Conservation (phyloP, 108 stramenopile species). For the Cyclotella choctawhatcheeana region DNA sequence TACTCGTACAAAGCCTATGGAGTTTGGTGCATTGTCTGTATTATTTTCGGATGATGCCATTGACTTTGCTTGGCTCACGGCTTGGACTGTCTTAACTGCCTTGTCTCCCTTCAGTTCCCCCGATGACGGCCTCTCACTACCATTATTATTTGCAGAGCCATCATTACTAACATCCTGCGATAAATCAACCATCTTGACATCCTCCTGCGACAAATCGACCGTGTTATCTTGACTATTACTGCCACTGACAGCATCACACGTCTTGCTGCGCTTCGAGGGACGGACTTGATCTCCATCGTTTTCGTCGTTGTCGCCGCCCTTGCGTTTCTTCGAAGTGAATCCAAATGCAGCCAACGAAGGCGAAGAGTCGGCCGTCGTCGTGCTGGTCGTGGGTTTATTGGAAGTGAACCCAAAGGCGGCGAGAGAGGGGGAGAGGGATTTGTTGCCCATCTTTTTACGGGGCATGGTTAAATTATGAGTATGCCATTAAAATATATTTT, state of each 20-base stretch:
- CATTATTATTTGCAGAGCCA: too few relatives aligned
- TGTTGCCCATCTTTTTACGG: background rate
- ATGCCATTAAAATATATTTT: too few relatives aligned
- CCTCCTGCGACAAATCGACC: slow-evolving; percentile 8
- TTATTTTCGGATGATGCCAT: too few relatives aligned
- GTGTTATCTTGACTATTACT: background rate
- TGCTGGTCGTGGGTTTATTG: background rate
- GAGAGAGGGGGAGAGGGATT: slow-evolving; percentile 11
- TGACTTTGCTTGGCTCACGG: too few relatives aligned
- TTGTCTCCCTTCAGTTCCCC: too few relatives aligned
- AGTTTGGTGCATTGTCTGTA: too few relatives aligned
- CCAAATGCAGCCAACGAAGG: background rate
- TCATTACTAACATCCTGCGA: background rate
- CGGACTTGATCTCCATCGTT: too few relatives aligned
- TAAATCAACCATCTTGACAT: background rate
- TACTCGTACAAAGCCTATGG: slow-evolving; percentile 25
- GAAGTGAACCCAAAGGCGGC: slow-evolving; percentile 4
- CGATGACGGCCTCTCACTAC: too few relatives aligned
- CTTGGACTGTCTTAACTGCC: too few relatives aligned
- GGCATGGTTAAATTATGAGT: background rate
- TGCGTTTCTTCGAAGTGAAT: slow-evolving; percentile 7
- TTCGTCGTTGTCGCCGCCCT: too few relatives aligned
- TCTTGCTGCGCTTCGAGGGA: slow-evolving; percentile 1
- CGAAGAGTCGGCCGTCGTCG: background rate
- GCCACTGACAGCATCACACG: background rate